Evolutionary conservation across 1,284 basidiomycete species (phyloP).

Genomic region (Xerocomus nothofagi): DNA sequence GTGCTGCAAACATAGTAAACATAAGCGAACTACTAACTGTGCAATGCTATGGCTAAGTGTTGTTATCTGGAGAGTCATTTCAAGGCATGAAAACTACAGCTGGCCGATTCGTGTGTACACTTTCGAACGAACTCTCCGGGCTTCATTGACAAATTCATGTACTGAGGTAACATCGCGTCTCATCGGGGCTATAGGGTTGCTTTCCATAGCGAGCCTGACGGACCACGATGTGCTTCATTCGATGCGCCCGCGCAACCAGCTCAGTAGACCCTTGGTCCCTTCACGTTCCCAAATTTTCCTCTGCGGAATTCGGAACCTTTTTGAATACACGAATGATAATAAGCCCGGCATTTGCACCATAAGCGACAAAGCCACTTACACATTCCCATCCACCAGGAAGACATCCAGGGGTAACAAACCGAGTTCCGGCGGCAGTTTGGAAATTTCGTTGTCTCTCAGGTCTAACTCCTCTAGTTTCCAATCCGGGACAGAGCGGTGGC

Average conservation of each 20-base stretch:
- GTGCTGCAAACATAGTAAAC: too few relatives aligned
- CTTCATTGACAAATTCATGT: background rate
- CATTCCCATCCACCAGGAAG: slow-evolving; percentile 80
- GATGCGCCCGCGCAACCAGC: slow-evolving; percentile 70
- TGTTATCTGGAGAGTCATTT: too few relatives aligned
- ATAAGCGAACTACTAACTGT: too few relatives aligned
- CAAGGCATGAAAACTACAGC: too few relatives aligned
- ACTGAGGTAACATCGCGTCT: background rate
- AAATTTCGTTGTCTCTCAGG: slow-evolving; percentile 74
- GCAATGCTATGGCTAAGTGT: too few relatives aligned
- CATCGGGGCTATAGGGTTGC: slow-evolving; percentile 1
- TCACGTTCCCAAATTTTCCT: slow-evolving; percentile 80
- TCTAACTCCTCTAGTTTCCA: slow-evolving; percentile 81
- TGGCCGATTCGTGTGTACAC: too few relatives aligned
- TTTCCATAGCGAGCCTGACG: background rate
- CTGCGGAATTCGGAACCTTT: slow-evolving; percentile 76
- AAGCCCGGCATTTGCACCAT: slow-evolving; percentile 2
- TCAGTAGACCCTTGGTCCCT: slow-evolving; percentile 76
- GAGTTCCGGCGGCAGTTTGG: slow-evolving; percentile 62
- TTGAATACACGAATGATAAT: background rate
- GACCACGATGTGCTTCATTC: slow-evolving; percentile 41
- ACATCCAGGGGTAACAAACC: slow-evolving; percentile 75
- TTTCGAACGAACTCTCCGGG: too few relatives aligned
- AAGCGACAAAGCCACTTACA: slow-evolving; percentile 48
- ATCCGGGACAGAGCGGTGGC: slow-evolving; percentile 55